A percentile compares a stretch with the other conserved stretches of the same genome.
Conservation (phyloP, 306 rosid genomes). For the Ziziphus jujuba region DNA sequence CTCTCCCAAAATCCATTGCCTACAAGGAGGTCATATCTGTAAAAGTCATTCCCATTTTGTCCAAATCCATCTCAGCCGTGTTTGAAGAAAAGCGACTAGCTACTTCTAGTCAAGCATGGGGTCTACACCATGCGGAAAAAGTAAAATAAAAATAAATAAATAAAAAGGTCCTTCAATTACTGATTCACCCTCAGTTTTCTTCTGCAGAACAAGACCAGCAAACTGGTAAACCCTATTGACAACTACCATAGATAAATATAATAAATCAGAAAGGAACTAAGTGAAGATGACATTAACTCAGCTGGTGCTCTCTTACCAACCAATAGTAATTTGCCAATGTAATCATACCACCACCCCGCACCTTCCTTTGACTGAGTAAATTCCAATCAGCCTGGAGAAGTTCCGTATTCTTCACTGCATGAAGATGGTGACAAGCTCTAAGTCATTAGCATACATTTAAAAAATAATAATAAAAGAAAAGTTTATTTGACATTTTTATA, state of each 20-base stretch:
- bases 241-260: conserved; percentile 55
- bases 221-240: conserved; percentile 69
- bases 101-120: too few species aligned
- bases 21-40: too few species aligned
- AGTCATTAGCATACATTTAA: conserved; percentile 19
- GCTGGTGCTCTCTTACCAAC: conserved; percentile 54
- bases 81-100: too few species aligned
- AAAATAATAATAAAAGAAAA: conserved; percentile 21
- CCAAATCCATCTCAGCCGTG: too few species aligned
- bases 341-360: conserved; percentile 81
- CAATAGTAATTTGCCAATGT: conserved; percentile 72
- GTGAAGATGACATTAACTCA: conserved; percentile 17
- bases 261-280: conserved; percentile 20
- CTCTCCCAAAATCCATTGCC: too few species aligned
- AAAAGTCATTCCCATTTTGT: too few species aligned
- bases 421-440: conserved; percentile 22
- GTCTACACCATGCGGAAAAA: too few species aligned
- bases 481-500: neutral
- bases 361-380: conserved; percentile 68
- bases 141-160: too few species aligned
- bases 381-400: conserved; percentile 36
- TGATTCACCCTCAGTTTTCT: too few species aligned
- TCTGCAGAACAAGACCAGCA: too few species aligned
- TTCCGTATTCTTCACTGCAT: conserved; percentile 63
- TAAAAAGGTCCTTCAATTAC: too few species aligned